phyloP scores from a whole-genome alignment of 2,329 filamentous ascomycete species.

The Fusarium setosum region DNA sequence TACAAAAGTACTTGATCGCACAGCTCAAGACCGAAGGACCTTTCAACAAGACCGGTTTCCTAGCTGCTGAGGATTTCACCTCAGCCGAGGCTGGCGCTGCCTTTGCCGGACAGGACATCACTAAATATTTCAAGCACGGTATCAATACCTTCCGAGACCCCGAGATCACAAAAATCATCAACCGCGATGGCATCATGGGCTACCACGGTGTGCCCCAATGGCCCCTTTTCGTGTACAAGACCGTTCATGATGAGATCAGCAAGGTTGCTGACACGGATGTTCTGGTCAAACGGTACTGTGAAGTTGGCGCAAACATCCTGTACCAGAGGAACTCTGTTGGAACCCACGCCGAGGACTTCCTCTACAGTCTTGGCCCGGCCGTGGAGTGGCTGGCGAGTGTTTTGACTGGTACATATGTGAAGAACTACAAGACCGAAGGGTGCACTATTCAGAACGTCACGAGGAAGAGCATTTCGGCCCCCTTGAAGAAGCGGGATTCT shows the following conservation, averaged over 20 bases:
- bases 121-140: constrained; percentile 30
- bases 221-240: constrained; percentile 39
- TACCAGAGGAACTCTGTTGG: constrained; percentile 38
- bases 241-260: constrained; percentile 35
- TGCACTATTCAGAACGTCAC: constrained; percentile 39
- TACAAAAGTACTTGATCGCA: constrained; percentile 25
- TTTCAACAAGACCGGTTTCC: constrained; percentile 36
- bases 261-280: constrained; percentile 27
- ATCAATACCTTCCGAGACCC: constrained; percentile 8
- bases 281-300: constrained; percentile 32
- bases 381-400: constrained; percentile 29
- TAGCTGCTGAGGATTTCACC: constrained; percentile 26
- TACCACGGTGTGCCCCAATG: constrained; percentile 38
- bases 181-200: constrained; percentile 39
- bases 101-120: constrained; percentile 23
- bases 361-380: constrained; percentile 6
- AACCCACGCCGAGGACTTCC: constrained; percentile 21
- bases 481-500: constrained; percentile 16
- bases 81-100: constrained; percentile 15
- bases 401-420: constrained; percentile 20
- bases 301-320: constrained; percentile 34
- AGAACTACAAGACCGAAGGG: constrained; percentile 22
- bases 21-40: constrained; percentile 30
- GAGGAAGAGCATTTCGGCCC: constrained; percentile 19
- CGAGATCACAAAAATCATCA: constrained; percentile 8